Base-by-base conservation (phyloP, 176 grass and related monocot species). In the Cymbopogon citratus region DNA sequence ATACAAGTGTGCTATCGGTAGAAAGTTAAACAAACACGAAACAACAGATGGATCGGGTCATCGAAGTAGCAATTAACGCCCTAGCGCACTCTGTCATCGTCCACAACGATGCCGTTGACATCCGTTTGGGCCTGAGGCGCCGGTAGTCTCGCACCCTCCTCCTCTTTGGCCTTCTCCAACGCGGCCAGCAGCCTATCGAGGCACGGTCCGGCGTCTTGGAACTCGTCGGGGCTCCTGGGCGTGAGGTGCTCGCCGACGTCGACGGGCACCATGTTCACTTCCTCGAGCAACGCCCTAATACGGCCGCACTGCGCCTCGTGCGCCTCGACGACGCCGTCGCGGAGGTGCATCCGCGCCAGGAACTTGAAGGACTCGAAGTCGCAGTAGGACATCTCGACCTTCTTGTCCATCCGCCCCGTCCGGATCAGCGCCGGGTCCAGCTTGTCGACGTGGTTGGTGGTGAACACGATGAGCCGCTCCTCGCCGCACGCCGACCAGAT, bases 381-480 rank as follows among this genome's bases (percentile, higher is more conserved):
- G 35, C 82, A 85, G 87, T 85, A 85, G 16, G 72, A 72, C 87
- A 89, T 89, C 87, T 89, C 72, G 77, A 89, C 39, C 63, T 48
- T 59, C 83, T 36, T 72, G 78, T 89, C 87, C 87, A 89, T 89
- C 69, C 81, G 25, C 2, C 40, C 82, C 0, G 34, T 54, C 31
- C 86, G 57, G 46, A 83, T 71, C 25, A 88, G 82, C 38, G 85
- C 86, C 27, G 73, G 78, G 25, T 88, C 90, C 1, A 89, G 72
- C 65, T 66, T 77, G 13, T 49, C 44, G 3, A 77, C 1, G 31
- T 45, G 66, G 83, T 89, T 85, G 14, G 87, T 89, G 18, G 87
- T 89, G 73, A 89, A 43, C 14, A 89, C 54, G 25, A 89, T 14
- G 62, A 89, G 48, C 78, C 83, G 73, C 73, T 89, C 87, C 3